Evolutionary conservation across 306 rosid species (phyloP).

Genomic region (Adenanthera pavonina): DNA sequence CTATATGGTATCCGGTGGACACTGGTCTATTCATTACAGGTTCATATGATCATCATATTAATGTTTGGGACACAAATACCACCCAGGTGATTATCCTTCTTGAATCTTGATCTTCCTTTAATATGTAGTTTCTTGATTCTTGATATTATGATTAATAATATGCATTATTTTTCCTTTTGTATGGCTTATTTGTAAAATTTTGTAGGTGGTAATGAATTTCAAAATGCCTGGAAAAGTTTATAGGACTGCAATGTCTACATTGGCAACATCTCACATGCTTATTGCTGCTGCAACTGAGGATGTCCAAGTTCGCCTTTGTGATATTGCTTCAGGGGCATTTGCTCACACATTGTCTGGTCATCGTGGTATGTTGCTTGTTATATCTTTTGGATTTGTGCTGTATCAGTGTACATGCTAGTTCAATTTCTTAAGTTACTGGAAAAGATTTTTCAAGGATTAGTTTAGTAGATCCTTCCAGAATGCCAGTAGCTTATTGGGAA

Average conservation of each 20-base stretch:
- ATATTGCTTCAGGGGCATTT: conserved; percentile 90
- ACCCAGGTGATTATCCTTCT: conserved; percentile 57
- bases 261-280: conserved; percentile 88
- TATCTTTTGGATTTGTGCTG: not conserved
- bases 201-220: conserved; percentile 77
- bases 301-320: conserved; percentile 98
- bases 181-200: conserved; percentile 5
- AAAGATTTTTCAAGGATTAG: not conserved
- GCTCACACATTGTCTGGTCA: conserved; percentile 95
- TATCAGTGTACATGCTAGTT: not conserved
- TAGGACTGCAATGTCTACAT: conserved; percentile 84
- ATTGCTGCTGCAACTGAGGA: conserved; percentile 94
- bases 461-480: not conserved
- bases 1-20: conserved; percentile 94
- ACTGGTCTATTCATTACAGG: conserved; percentile 88
- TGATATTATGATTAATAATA: not conserved
- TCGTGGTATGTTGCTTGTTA: conserved; percentile 61
- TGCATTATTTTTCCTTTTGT: not conserved
- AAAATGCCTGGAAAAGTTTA: conserved; percentile 95
- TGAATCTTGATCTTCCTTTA: not conserved
- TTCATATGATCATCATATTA: conserved; percentile 80
- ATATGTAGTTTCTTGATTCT: not conserved
- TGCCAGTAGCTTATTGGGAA: not conserved
- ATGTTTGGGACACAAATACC: conserved; percentile 97
- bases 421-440: not conserved